phyloP scores from a whole-genome alignment of 1,139 yeast species.

The Schwanniomyces etchellsii region DNA sequence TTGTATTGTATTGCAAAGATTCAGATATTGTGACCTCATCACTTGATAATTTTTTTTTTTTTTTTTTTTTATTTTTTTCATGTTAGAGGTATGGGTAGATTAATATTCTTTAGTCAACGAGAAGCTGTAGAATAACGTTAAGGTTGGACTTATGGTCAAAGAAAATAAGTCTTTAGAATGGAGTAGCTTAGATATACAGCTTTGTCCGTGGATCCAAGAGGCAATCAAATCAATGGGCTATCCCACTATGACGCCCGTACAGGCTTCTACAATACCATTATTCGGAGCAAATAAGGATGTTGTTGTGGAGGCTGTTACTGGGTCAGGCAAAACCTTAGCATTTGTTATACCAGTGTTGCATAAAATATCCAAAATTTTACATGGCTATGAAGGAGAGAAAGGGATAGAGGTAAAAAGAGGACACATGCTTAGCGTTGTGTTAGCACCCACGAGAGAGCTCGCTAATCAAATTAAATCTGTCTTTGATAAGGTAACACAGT shows the following conservation, averaged over 20 bases:
- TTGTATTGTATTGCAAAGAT: background rate
- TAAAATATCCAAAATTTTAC: slow-evolving; percentile 35
- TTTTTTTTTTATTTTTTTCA: background rate
- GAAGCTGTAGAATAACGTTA: too few species aligned
- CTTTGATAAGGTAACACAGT: slow-evolving; percentile 52
- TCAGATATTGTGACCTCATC: background rate
- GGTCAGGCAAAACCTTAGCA: slow-evolving; percentile 92
- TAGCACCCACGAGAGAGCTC: slow-evolving; percentile 90
- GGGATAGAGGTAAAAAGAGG: slow-evolving; percentile 42
- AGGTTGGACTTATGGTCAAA: slow-evolving; percentile 1
- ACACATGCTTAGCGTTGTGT: slow-evolving; percentile 63
- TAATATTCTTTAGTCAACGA: too few species aligned
- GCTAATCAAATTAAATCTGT: slow-evolving; percentile 79
- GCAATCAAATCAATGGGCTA: slow-evolving; percentile 74
- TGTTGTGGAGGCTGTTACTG: slow-evolving; percentile 94
- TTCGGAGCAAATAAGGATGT: slow-evolving; percentile 89
- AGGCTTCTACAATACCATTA: slow-evolving; percentile 89
- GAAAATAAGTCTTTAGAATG: slow-evolving; percentile 19
- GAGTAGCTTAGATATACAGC: slow-evolving; percentile 28
- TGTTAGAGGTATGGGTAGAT: too few species aligned
- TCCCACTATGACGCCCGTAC: slow-evolving; percentile 91
- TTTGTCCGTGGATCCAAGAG: slow-evolving; percentile 45
- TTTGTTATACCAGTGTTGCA: slow-evolving; percentile 80
- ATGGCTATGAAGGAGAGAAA: slow-evolving; percentile 17
- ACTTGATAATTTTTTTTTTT: background rate